phyloP scores from a whole-genome alignment of 2,329 filamentous ascomycete species.

The Lachnum nothofagi region DNA sequence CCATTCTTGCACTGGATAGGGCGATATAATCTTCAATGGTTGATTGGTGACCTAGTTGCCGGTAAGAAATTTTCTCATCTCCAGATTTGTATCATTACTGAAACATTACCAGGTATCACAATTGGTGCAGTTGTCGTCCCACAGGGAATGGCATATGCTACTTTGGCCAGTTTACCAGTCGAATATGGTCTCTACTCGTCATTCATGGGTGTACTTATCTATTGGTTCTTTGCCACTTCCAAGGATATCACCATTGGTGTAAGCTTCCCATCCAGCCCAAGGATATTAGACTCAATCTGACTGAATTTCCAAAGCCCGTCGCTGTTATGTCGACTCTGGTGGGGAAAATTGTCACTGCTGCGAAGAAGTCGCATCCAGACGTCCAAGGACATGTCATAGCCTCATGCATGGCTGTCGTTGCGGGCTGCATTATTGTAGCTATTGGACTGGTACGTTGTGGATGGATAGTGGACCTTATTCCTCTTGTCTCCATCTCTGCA shows the following conservation, averaged over 20 bases:
- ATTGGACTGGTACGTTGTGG: conserved; percentile 77
- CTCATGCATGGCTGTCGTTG: conserved; percentile 70
- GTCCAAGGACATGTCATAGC: conserved; percentile 64
- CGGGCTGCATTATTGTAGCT: conserved; percentile 69
- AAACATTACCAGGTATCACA: conserved; percentile 50
- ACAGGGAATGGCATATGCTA: conserved; percentile 92
- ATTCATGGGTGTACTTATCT: conserved; percentile 89
- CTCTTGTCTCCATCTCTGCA: conserved; percentile 81
- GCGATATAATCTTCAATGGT: conserved; percentile 85
- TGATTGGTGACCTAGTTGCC: conserved; percentile 82
- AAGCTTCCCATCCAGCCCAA: conserved; percentile 36
- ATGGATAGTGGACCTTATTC: conserved; percentile 90
- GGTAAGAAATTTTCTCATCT: conserved; percentile 46
- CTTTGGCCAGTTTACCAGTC: conserved; percentile 70
- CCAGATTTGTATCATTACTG: not conserved
- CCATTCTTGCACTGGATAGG: conserved; percentile 86
- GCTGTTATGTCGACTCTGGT: conserved; percentile 91
- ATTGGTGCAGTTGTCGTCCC: conserved; percentile 79
- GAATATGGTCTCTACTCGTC: conserved; percentile 91
- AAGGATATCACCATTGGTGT: conserved; percentile 97
- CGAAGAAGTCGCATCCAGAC: conserved; percentile 51
- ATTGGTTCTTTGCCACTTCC: conserved; percentile 97
- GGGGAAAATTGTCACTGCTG: conserved; percentile 70
- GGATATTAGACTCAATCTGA: not conserved
- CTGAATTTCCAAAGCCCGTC: conserved; percentile 58